Percentiles rank a stretch among this genome's conserved stretches.
Evolutionary conservation across 371 early-diverging fungal species (phyloP).

Genomic region (Saksenaea vasiformis): DNA sequence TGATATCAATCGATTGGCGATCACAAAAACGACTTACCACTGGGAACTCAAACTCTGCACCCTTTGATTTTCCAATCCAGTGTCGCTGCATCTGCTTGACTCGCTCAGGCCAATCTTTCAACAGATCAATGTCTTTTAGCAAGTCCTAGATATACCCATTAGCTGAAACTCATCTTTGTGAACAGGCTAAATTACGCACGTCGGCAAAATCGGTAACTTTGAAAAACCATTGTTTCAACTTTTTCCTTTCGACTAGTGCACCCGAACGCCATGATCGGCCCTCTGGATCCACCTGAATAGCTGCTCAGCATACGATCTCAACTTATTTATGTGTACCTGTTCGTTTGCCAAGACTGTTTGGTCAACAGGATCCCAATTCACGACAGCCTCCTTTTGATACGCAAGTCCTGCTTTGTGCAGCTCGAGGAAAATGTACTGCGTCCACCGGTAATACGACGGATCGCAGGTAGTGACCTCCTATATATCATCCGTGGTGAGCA

Average conservation of each 20-base stretch:
- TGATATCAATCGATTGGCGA: not conserved
- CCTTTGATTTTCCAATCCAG: slow-evolving; percentile 91
- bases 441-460: slow-evolving; percentile 90
- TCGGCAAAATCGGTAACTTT: slow-evolving; percentile 86
- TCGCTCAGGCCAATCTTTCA: slow-evolving; percentile 86
- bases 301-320: not conserved
- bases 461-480: slow-evolving; percentile 87
- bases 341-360: slow-evolving; percentile 95
- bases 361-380: slow-evolving; percentile 98
- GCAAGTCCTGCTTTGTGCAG: slow-evolving; percentile 79
- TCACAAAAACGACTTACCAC: slow-evolving; percentile 28
- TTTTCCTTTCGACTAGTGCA: slow-evolving; percentile 87
- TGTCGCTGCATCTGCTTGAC: slow-evolving; percentile 91
- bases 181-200: slow-evolving; percentile 33
- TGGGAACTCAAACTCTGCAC: slow-evolving; percentile 76
- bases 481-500: not conserved
- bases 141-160: slow-evolving; percentile 55
- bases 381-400: slow-evolving; percentile 86
- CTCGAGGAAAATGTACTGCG: slow-evolving; percentile 85
- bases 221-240: slow-evolving; percentile 92
- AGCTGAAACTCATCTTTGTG: not conserved
- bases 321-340: slow-evolving; percentile 57
- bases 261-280: slow-evolving; percentile 94
- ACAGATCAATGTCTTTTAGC: slow-evolving; percentile 71
- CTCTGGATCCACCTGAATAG: slow-evolving; percentile 74